Evolutionary conservation across 164 flowering plant species (phyloP).

Genomic region (Vitis cinerea): DNA sequence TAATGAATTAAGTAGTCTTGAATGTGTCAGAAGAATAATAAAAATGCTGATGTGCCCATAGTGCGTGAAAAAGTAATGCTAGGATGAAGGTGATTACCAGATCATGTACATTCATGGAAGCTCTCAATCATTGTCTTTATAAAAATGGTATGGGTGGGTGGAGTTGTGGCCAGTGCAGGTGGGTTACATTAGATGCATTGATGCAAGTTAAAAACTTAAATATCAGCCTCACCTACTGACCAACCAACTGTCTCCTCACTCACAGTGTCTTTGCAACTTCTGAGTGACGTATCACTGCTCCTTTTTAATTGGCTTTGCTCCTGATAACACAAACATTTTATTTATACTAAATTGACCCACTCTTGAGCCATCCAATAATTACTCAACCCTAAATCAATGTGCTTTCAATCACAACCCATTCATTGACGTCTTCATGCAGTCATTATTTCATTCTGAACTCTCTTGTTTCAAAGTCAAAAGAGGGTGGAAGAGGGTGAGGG

Average conservation of each 20-base stretch:
- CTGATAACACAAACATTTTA: conserved; percentile 5
- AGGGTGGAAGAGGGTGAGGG: neutral
- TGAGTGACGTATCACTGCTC: neutral
- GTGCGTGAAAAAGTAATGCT: too few species aligned
- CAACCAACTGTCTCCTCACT: neutral
- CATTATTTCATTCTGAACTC: too few species aligned
- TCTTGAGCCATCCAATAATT: neutral
- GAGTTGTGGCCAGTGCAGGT: neutral
- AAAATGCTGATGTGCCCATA: too few species aligned
- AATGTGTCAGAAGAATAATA: too few species aligned
- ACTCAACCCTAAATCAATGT: neutral
- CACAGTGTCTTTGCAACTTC: neutral
- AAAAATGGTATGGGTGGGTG: neutral
- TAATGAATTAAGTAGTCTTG: too few species aligned
- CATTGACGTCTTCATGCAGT: too few species aligned
- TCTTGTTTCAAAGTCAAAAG: neutral
- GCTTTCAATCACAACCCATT: neutral
- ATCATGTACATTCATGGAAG: neutral
- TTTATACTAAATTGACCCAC: conserved; percentile 5
- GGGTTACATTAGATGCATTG: neutral
- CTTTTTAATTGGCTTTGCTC: conserved; percentile 8
- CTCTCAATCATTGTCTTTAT: neutral
- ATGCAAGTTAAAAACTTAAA: neutral
- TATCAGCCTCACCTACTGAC: neutral
- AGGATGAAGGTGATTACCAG: too few species aligned